These are phyloP conservation scores for Alternaria longipes DNA, from an alignment of 2,329 filamentous ascomycete genomes.

Conservation along the genomic window DNA sequence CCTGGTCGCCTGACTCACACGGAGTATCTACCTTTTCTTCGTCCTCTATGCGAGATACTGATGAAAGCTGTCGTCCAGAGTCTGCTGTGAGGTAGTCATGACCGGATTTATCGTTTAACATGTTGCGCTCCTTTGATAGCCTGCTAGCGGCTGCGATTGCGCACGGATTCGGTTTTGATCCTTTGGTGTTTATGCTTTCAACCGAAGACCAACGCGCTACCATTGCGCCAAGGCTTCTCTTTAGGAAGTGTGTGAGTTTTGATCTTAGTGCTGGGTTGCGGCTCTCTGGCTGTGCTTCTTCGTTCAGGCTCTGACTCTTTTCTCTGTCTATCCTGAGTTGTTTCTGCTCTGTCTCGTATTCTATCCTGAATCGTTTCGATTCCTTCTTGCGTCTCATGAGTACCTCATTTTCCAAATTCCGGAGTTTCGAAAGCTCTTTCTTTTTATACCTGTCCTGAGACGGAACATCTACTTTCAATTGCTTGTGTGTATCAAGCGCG, in stretches of 20 bases:
- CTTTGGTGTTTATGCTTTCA: too few species aligned
- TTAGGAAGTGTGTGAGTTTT: background rate
- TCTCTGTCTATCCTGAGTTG: background rate
- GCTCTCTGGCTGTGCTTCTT: background rate
- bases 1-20: background rate
- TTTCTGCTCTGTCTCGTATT: background rate
- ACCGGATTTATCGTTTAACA: background rate
- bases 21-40: background rate
- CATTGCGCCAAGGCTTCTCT: too few species aligned
- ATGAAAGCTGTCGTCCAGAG: background rate
- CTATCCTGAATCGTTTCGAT: background rate
- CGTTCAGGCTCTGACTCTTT: background rate
- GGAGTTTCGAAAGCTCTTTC: background rate
- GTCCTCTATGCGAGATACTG: background rate
- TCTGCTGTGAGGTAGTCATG: background rate
- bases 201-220: too few species aligned
- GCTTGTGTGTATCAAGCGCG: constrained; percentile 19
- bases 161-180: background rate
- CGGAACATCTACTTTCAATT: constrained; percentile 11
- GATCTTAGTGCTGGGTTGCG: background rate
- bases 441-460: background rate
- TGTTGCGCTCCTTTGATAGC: background rate
- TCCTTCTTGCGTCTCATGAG: too few species aligned
- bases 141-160: background rate
- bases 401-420: background rate